phyloP scores from a whole-genome alignment of 2,329 filamentous ascomycete species.

The Neonectria punicea region DNA sequence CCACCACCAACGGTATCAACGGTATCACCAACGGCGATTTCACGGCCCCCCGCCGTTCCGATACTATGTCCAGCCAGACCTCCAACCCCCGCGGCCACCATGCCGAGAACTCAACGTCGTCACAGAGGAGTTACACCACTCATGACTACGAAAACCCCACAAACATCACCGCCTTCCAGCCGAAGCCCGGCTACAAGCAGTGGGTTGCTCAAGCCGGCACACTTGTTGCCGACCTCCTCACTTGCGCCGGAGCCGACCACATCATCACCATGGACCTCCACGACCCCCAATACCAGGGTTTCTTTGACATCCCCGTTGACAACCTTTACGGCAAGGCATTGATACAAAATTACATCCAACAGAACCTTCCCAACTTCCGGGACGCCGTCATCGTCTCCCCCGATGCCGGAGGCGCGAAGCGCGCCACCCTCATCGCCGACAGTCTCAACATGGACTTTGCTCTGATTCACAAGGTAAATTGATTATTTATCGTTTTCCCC shows the following conservation, averaged over 20 bases:
- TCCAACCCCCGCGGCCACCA: conserved; percentile 51
- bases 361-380: conserved; percentile 84
- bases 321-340: conserved; percentile 91
- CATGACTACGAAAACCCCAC: conserved; percentile 72
- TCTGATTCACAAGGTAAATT: conserved; percentile 88
- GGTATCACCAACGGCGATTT: conserved; percentile 44
- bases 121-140: conserved; percentile 65
- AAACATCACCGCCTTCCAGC: conserved; percentile 70
- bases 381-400: conserved; percentile 94
- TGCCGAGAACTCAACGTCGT: conserved; percentile 52
- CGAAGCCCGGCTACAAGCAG: conserved; percentile 94
- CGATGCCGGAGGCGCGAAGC: conserved; percentile 95
- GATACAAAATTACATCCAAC: conserved; percentile 76
- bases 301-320: conserved; percentile 98
- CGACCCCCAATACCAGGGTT: conserved; percentile 97
- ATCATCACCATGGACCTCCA: conserved; percentile 98
- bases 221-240: conserved; percentile 91
- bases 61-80: conserved; percentile 48
- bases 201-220: conserved; percentile 99
- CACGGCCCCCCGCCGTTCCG: conserved; percentile 47
- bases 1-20: conserved; percentile 28
- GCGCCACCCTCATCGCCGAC: conserved; percentile 94
- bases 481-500: conserved; percentile 33
- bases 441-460: conserved; percentile 94
- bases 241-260: conserved; percentile 95